Evolutionary conservation across 768 basidiomycete species (phyloP), one percentile per base, ranked within the genome.

Genomic region (Gloeopeniophorella convolvens): DNA sequence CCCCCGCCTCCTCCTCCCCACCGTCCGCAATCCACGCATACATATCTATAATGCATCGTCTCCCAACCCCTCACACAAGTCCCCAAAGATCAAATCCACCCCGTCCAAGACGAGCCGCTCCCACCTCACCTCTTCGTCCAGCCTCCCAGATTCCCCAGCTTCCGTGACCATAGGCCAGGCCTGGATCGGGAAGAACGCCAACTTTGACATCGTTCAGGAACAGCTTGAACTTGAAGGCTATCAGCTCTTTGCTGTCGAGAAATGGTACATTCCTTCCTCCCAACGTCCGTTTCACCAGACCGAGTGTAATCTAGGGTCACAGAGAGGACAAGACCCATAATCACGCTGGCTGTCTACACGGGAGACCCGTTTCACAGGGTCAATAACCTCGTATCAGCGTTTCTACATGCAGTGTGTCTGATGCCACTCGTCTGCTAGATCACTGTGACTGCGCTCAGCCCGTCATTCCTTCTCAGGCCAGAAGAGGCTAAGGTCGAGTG

Each of bases 191-290:
- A 61, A 67, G 9, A 70, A 72, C 16, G 68, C 70, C 41, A 69
- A 66, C 42, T 79, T 82, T 54, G 72, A 75, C 59, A 65, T 79
- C 48, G 71, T 72, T 7, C 68, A 74, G 31, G 72, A 76, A 28
- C 65, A 67, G 15, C 58, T 81, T 39, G 67, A 79, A 37, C 61
- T 87, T 20, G 62, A 70, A 16, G 82, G 83, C 1, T 89, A 82
- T 66, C 89, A 90, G 67, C 72, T 91, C 48, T 92, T 90, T 62
- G 89, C 87, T 0, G 89, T 92, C 8, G 85, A 91, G 71, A 85
- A 85, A 65, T 91, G 89, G 87, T 80, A 60, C 50, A 67, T 34
- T 10, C 24, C 40, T 15, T 28, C n/a, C 16, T 54, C 40, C 36
- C 37, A 40, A 43, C 44, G 35, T 4, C 26, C 7, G n/a, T 35